Evolutionary conservation across 371 early-diverging fungal species (phyloP).

Genomic region (Apophysomyces sp.): DNA sequence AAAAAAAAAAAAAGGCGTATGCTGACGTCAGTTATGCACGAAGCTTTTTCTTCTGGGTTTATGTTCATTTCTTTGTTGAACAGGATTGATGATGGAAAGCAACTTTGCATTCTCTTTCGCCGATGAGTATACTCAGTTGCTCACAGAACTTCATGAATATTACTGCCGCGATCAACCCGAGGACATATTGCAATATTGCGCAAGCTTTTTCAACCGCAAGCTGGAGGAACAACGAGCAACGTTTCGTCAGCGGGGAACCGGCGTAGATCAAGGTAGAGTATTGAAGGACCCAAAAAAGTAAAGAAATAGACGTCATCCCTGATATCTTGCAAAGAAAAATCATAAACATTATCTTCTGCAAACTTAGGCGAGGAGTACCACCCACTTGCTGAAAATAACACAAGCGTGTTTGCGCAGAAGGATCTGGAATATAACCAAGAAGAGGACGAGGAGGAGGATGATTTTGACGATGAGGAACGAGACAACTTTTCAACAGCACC

Average conservation of each 20-base stretch:
- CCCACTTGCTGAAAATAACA: conserved; percentile 11
- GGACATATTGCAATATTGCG: conserved; percentile 91
- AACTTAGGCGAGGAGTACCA: conserved; percentile 10
- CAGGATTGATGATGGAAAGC: conserved; percentile 11
- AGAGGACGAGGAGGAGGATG: conserved; percentile 49
- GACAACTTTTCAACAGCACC: conserved; percentile 54
- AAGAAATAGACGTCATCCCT: neutral
- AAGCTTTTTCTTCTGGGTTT: neutral
- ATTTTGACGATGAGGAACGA: conserved; percentile 58
- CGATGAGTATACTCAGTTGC: conserved; percentile 45
- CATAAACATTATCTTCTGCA: neutral
- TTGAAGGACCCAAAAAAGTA: neutral
- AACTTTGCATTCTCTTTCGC: conserved; percentile 12
- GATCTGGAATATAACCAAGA: conserved; percentile 22
- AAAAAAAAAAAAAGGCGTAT: neutral
- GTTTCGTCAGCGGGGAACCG: conserved; percentile 19
- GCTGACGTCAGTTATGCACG: neutral
- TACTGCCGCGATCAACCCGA: conserved; percentile 50
- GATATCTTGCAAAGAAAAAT: neutral
- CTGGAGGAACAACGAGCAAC: conserved; percentile 68
- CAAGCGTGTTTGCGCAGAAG: neutral
- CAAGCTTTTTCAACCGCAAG: conserved; percentile 82
- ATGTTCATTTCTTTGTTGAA: neutral
- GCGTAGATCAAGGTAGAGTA: conserved; percentile 15
- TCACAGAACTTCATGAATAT: conserved; percentile 40